Conservation (phyloP, 1,284 basidiomycete species). For the Volvariella surrecta region DNA sequence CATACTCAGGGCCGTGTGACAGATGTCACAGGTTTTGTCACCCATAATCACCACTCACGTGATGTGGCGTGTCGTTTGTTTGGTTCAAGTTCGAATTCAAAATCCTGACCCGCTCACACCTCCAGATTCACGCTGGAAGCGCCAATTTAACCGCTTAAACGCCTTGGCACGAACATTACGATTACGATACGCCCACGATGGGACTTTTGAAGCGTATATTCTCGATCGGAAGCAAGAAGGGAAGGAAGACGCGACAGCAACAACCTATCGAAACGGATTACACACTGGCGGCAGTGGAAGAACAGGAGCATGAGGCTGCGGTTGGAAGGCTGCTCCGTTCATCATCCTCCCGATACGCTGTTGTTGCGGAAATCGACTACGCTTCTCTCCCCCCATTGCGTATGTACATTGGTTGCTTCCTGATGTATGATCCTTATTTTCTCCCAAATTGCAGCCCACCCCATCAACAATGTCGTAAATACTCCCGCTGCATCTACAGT, state of each 20-base stretch:
- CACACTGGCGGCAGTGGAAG: constrained; percentile 19
- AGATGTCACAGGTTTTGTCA: background rate
- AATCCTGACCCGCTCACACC: constrained; percentile 9
- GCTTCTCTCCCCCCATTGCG: constrained; percentile 55
- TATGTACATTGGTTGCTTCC: constrained; percentile 28
- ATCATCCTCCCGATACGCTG: constrained; percentile 55
- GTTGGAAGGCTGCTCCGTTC: constrained; percentile 60
- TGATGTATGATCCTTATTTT: constrained; percentile 6
- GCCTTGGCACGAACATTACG: background rate
- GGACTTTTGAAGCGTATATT: constrained; percentile 64
- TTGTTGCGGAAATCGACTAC: constrained; percentile 47
- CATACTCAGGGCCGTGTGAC: background rate
- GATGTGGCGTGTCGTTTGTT: constrained; percentile 29
- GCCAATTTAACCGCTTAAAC: constrained; percentile 12
- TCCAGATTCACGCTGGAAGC: constrained; percentile 8
- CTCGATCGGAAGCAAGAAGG: constrained; percentile 58
- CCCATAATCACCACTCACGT: constrained; percentile 15
- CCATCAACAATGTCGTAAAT: constrained; percentile 47
- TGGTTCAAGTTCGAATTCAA: constrained; percentile 34
- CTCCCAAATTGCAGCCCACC: constrained; percentile 41
- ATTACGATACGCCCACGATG: constrained; percentile 30
- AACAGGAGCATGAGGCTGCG: constrained; percentile 50
- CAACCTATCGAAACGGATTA: constrained; percentile 17
- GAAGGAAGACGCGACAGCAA: constrained; percentile 35
- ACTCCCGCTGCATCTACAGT: constrained; percentile 37